phyloP scores from a whole-genome alignment of 805 yeast species.

The Yamadazyma phyllophila region DNA sequence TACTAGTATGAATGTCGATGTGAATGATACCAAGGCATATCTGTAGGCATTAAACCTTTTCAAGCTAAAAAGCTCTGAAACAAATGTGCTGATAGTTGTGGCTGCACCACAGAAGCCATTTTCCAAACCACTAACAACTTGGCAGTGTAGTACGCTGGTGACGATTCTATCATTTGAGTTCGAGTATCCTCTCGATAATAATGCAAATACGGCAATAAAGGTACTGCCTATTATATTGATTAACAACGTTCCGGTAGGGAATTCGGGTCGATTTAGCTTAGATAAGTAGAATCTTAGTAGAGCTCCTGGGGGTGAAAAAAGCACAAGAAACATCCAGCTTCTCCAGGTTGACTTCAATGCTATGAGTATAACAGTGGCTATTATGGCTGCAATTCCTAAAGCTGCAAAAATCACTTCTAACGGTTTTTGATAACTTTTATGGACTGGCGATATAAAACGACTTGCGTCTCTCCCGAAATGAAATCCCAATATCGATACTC shows the following conservation, averaged over 20 bases:
- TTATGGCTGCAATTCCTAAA: constrained; percentile 23
- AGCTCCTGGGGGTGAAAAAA: constrained; percentile 75
- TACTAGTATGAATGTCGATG: constrained; percentile 45
- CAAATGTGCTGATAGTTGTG: constrained; percentile 76
- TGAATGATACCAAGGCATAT: constrained; percentile 52
- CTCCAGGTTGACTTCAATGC: constrained; percentile 49
- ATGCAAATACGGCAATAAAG: constrained; percentile 41
- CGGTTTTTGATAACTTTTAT: not conserved
- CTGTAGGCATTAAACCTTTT: constrained; percentile 35
- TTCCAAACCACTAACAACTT: constrained; percentile 50
- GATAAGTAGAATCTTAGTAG: constrained; percentile 55
- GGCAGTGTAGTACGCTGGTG: constrained; percentile 39
- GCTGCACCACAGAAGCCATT: constrained; percentile 72
- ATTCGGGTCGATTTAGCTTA: constrained; percentile 45
- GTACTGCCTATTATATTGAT: constrained; percentile 50
- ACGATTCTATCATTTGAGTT: constrained; percentile 22
- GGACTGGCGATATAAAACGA: constrained; percentile 18
- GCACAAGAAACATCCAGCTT: constrained; percentile 63
- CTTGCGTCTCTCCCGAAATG: constrained; percentile 54
- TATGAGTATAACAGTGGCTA: constrained; percentile 43
- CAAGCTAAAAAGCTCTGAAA: constrained; percentile 54
- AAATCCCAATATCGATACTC: constrained; percentile 59
- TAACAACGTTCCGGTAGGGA: constrained; percentile 53
- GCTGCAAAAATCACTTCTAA: constrained; percentile 3
- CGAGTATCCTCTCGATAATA: constrained; percentile 45